Conservation (phyloP, 805 yeast species). For the Clavispora asparagi region DNA sequence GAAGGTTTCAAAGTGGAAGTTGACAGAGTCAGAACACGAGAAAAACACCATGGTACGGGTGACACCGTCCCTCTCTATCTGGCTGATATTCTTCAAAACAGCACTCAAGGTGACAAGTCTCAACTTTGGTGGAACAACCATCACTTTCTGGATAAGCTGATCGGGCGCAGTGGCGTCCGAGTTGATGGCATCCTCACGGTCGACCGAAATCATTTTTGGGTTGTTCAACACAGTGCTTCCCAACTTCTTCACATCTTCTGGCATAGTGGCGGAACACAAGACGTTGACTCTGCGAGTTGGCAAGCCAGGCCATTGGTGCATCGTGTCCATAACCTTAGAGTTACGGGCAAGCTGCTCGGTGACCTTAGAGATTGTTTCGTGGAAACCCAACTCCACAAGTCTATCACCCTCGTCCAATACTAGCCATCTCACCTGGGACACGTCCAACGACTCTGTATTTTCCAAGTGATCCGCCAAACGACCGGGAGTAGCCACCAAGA, state of each 20-base stretch:
- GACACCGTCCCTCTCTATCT: conserved; percentile 22
- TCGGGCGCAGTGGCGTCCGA: conserved; percentile 65
- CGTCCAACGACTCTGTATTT: conserved; percentile 71
- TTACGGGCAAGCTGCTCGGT: conserved; percentile 50
- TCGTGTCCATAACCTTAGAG: conserved; percentile 34
- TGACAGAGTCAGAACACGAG: conserved; percentile 95
- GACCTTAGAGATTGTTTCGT: conserved; percentile 82
- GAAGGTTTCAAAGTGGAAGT: conserved; percentile 79
- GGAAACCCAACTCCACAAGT: conserved; percentile 92
- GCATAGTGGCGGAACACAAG: conserved; percentile 92
- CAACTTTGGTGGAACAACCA: conserved; percentile 89
- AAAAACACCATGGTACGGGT: conserved; percentile 76
- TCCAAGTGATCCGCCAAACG: conserved; percentile 91
- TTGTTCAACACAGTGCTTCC: conserved; percentile 72
- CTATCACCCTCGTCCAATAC: conserved; percentile 96
- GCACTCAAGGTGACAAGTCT: conserved; percentile 79
- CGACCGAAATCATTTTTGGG: conserved; percentile 63
- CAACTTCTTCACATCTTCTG: conserved; percentile 69
- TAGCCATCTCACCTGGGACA: conserved; percentile 76
- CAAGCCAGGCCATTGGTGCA: conserved; percentile 45
- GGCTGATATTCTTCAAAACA: conserved; percentile 43
- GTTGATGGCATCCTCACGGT: conserved; percentile 12
- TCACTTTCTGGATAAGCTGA: conserved; percentile 74
- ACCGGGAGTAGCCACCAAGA: conserved; percentile 97
- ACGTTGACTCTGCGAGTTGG: conserved; percentile 73